A percentile compares a stretch with the other conserved stretches of the same genome.
phyloP scores from a whole-genome alignment of 2,329 filamentous ascomycete genomes.

The Fusarium hostae region DNA sequence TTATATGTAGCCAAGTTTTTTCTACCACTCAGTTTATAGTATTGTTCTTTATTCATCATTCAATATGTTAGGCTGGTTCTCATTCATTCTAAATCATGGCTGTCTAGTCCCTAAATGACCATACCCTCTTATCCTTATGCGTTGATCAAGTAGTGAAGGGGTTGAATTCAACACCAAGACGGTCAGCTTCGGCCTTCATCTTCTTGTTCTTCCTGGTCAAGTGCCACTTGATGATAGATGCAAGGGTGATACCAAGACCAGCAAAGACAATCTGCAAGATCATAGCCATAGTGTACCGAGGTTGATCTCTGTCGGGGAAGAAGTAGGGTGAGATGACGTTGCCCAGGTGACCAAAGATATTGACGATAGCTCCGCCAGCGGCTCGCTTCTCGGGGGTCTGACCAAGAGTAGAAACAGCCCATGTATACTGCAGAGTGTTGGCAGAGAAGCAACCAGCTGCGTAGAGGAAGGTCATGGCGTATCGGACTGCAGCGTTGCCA shows the following conservation, averaged over 20 bases:
- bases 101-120: not conserved
- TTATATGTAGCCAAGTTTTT: no score
- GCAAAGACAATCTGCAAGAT: conserved; percentile 38
- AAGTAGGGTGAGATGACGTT: conserved; percentile 56
- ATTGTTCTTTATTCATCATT: not conserved
- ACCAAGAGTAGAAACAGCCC: conserved; percentile 49
- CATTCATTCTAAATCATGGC: not conserved
- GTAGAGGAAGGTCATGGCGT: conserved; percentile 41
- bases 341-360: conserved; percentile 51
- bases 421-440: conserved; percentile 51
- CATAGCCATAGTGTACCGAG: conserved; percentile 46
- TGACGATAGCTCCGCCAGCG: conserved; percentile 49
- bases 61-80: not conserved
- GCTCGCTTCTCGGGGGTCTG: conserved; percentile 54
- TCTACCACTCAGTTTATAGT: no score
- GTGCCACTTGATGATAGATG: conserved; percentile 25
- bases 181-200: conserved; percentile 24
- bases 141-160: conserved; percentile 24
- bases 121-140: not conserved
- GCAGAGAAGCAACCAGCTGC: conserved; percentile 41
- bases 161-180: conserved; percentile 19
- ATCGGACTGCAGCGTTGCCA: conserved; percentile 45
- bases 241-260: conserved; percentile 13
- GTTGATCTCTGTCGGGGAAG: conserved; percentile 46
- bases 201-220: conserved; percentile 35